Evolutionary conservation across 1,139 yeast species (phyloP), one percentile per base, ranked within the genome.

Genomic region (Candida glucosophila): DNA sequence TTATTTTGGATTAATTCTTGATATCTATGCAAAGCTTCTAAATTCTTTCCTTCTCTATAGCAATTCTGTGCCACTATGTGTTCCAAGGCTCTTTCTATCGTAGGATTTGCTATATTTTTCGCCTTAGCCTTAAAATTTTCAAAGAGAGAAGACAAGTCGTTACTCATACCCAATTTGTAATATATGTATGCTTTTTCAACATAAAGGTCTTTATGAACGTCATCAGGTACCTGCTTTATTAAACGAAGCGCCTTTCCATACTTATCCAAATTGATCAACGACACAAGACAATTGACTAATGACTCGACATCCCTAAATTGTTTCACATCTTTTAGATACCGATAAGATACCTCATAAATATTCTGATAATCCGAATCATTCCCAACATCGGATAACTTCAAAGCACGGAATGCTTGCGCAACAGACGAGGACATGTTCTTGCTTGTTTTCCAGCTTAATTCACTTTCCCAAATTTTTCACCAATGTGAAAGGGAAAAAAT

Each of bases 1-100:
- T 52, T 49, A 9, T 45, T 40, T 33, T 67, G 70, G 15, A 72
- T 48, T 29, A 83, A 55, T 4, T 56, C 53, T 26, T 65, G 53
- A 45, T 83, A 85, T 4, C 81, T 39, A 5, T 52, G 47, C 34
- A 69, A 58, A 0, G 95, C 76, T 23, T 66, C 62, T 1, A 43
- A 47, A 38, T 71, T 65, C 12, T 68, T 48, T 6, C 95, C 96
- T 19, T 52, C 49, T 43, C 77, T 77, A 57, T 81, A 85, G 44
- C 67, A 69, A 34, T 76, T 74, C 53, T 88, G 98, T 0, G 96
- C 95, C 34, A 77, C 52, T n/a, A 85, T 66, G 47, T 86, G 95
- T 28, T 66, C 55, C 33, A 82, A 53, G 0, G 85, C 88, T 37
- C 76, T 55, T 17, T 38, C 37, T 29, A 48, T 32, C 17, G 41